phyloP scores from a whole-genome alignment of 192 early-diverging fungal species.

The Diversispora epigaea region DNA sequence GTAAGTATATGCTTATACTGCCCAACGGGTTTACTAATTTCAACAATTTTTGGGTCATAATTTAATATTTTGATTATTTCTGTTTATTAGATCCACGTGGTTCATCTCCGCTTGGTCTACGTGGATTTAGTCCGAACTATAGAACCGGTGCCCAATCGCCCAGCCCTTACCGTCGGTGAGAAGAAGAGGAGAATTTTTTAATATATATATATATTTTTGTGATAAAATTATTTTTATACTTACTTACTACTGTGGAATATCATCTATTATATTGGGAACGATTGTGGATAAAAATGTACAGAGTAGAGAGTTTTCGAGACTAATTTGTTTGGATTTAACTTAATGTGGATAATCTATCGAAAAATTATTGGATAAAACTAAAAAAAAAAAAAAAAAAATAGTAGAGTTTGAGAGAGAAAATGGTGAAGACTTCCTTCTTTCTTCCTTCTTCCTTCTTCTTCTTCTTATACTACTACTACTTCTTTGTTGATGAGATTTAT shows the following conservation, averaged over 20 bases:
- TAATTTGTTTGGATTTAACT: not conserved
- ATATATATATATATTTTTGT: not conserved
- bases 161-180: conserved; percentile 32
- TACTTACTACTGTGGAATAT: conserved; percentile 5
- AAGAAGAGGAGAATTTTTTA: not conserved
- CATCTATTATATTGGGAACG: not conserved
- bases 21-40: not conserved
- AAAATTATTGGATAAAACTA: no score
- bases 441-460: no score
- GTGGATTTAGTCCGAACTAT: conserved; percentile 31
- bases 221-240: not conserved
- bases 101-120: conserved; percentile 12
- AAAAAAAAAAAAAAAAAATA: no score
- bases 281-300: not conserved
- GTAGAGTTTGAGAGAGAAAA: no score
- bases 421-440: no score
- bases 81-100: conserved; percentile 25
- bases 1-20: conserved; percentile 1
- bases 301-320: not conserved
- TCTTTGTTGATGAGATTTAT: not conserved
- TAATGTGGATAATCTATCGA: no score
- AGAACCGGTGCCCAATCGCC: conserved; percentile 29
- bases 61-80: not conserved
- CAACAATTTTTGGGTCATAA: not conserved
- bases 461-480: no score